Base-by-base conservation (phyloP, 805 yeast species). In the Pichia thaimueangensis region DNA sequence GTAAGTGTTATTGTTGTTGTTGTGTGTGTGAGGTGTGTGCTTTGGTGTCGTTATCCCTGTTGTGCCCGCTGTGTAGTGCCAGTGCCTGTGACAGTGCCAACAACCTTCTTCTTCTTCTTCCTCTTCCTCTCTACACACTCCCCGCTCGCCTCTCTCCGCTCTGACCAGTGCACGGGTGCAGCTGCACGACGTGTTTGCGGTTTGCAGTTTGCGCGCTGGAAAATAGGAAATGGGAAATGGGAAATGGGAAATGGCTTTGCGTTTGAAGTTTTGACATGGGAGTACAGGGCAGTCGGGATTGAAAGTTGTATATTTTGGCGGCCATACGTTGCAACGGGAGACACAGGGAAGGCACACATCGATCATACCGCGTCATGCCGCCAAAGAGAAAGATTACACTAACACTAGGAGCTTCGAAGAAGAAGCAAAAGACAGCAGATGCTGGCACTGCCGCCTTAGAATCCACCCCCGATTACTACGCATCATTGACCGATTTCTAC, bases 401-500 rank as follows among this genome's bases (percentile, higher is more conserved):
- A n/a, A 25, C 30, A 6, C n/a, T 20, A 3, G 30, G 30, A 12
- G n/a, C 36, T 3, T 33, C 30, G 19, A 38, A 33, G n/a, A 40
- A 40, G 30, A 40, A 35, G 24, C 43, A 40, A 21, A 30, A 24
- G 30, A n/a, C 30, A 3, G 4, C 30, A 12, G 16, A 22, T n/a
- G 29, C 15, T 2, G 13, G 13, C 4, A 21, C 28, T 12, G 10
- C 32, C 6, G 42, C 23, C 16, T 12, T 24, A 4, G 38, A 35
- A 8, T 7, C 23, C 10, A 21, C 39, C 11, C n/a, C 32, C 13
- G 34, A 35, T 15, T 6, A 22, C 17, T 35, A 25, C 16, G 20
- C 22, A 7, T 23, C 34, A 10, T 28, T 47, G n/a, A 37, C 41
- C 1, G 35, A 41, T 20, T 48, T 48, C 22, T 50, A 39, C 20